A percentile compares a stretch with the other conserved stretches of the same genome.
Evolutionary conservation across 257 asterid species (phyloP).

Genomic region (Solanum pimpinellifolium): DNA sequence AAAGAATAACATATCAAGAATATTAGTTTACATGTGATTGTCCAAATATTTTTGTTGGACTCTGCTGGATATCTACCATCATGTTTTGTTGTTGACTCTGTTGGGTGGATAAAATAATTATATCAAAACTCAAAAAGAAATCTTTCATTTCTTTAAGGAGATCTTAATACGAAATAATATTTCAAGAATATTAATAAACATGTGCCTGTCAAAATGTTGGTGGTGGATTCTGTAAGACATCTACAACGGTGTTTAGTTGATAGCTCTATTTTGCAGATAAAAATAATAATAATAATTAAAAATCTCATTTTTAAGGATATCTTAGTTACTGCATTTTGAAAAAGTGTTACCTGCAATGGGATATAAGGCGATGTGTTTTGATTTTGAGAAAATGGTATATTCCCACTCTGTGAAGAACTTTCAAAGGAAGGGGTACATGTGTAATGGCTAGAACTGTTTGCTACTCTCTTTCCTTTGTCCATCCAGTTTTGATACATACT

Average conservation of each 20-base stretch:
- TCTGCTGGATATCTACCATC: no score
- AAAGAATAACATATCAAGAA: not conserved
- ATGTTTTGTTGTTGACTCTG: no score
- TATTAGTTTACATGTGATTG: not conserved
- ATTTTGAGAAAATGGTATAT: not conserved
- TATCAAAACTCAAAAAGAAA: no score
- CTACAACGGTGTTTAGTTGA: not conserved
- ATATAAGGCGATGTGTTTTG: not conserved
- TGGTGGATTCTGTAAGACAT: not conserved
- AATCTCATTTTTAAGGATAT: not conserved
- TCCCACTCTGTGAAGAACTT: not conserved
- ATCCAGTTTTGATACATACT: not conserved
- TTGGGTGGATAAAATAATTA: no score
- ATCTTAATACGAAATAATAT: no score
- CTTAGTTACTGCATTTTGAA: not conserved
- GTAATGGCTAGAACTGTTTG: not conserved
- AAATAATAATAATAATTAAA: rapidly evolving
- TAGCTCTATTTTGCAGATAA: not conserved
- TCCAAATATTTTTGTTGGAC: not conserved
- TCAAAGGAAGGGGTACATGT: not conserved
- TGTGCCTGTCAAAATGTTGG: not conserved
- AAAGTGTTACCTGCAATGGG: not conserved
- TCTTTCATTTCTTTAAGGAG: not conserved
- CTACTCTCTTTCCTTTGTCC: not conserved
- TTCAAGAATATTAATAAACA: not conserved